Evolutionary conservation across 2,329 filamentous ascomycete species (phyloP).

Genomic region (Capronia americana): DNA sequence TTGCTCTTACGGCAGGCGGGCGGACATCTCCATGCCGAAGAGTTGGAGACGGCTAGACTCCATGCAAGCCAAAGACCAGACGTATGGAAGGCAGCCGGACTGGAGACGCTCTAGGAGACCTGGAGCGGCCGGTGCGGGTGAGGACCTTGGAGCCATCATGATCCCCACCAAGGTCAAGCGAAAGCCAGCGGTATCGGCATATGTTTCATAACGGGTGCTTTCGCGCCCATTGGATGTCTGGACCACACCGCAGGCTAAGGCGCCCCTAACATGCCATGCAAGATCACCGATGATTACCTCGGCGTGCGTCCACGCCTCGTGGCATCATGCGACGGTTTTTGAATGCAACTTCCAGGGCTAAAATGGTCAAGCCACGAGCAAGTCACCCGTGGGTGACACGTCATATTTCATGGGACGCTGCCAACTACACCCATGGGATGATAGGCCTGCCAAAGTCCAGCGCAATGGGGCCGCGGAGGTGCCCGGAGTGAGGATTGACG

Average conservation of each 20-base stretch:
- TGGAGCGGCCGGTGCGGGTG: not conserved
- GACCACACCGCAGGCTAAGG: conserved; percentile 2
- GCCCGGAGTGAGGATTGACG: conserved; percentile 22
- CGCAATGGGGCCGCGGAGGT: conserved; percentile 32
- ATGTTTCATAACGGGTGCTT: conserved; percentile 15
- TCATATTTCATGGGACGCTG: not conserved
- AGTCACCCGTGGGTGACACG: not conserved
- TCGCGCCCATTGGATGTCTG: conserved; percentile 9
- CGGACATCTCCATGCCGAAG: conserved; percentile 65
- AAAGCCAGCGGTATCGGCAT: conserved; percentile 21
- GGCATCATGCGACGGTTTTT: conserved; percentile 8
- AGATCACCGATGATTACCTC: conserved; percentile 6
- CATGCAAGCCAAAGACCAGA: conserved; percentile 52
- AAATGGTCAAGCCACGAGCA: conserved; percentile 7
- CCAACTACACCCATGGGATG: not conserved
- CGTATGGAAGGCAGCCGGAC: conserved; percentile 53
- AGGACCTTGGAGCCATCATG: not conserved
- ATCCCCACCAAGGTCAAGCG: not conserved
- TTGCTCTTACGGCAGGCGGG: conserved; percentile 61
- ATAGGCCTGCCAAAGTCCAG: conserved; percentile 6
- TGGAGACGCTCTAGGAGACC: conserved; percentile 40
- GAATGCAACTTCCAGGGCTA: not conserved
- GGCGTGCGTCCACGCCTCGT: conserved; percentile 14
- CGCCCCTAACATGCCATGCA: conserved; percentile 6
- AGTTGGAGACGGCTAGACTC: conserved; percentile 59